Evolutionary conservation across 805 yeast species (phyloP).

Genomic region (Lachancea sp.): DNA sequence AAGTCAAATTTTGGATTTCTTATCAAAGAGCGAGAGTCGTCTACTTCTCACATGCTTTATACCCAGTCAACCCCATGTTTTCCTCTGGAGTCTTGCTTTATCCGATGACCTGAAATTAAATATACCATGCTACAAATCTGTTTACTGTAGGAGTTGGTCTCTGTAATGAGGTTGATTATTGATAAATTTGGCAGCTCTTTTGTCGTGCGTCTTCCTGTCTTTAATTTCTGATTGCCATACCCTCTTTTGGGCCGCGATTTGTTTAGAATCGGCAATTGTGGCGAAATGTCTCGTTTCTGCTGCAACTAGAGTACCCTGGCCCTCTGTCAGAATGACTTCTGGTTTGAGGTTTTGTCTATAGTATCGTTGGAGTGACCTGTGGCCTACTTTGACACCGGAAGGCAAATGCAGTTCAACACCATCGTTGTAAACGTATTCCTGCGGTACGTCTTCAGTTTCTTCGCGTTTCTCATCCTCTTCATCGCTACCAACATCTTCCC

Average conservation of each 20-base stretch:
- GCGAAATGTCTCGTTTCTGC: slow-evolving; percentile 62
- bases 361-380: slow-evolving; percentile 73
- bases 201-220: slow-evolving; percentile 43
- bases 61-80: neutral
- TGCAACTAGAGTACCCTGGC: slow-evolving; percentile 80
- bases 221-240: slow-evolving; percentile 61
- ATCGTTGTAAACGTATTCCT: slow-evolving; percentile 43
- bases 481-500: slow-evolving; percentile 20
- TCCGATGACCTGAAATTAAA: slow-evolving; percentile 2
- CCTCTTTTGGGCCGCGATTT: slow-evolving; percentile 45
- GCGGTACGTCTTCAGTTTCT: slow-evolving; percentile 33
- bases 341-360: slow-evolving; percentile 68
- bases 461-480: slow-evolving; percentile 35
- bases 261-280: slow-evolving; percentile 40
- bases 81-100: neutral
- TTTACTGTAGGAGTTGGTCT: slow-evolving; percentile 56
- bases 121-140: slow-evolving; percentile 1
- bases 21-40: too few species aligned
- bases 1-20: too few species aligned
- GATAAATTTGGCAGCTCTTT: slow-evolving; percentile 66
- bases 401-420: slow-evolving; percentile 78
- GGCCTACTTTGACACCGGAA: slow-evolving; percentile 78
- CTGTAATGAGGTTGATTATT: slow-evolving; percentile 87
- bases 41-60: too few species aligned
- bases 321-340: slow-evolving; percentile 54